phyloP scores from a whole-genome alignment of 208 protist genomes.

The Jaenimonas drosophilae region DNA sequence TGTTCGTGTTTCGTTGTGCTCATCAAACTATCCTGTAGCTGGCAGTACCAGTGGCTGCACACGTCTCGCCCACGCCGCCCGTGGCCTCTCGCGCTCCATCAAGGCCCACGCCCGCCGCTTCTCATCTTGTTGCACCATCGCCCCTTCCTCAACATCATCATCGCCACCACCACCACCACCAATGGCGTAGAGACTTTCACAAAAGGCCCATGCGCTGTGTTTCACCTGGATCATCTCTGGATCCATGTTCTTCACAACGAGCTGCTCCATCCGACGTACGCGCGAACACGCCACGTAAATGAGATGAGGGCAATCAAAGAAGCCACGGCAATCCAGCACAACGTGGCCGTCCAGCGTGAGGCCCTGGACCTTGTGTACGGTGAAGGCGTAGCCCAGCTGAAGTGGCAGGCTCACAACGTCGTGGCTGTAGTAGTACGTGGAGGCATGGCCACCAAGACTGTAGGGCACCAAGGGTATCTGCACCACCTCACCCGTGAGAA shows the following conservation, averaged over 20 bases:
- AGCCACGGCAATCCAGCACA: conserved; percentile 76
- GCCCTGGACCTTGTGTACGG: conserved; percentile 90
- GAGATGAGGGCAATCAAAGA: conserved; percentile 85
- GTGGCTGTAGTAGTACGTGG: conserved; percentile 78
- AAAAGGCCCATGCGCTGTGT: conserved; percentile 60
- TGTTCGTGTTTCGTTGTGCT: too few species aligned
- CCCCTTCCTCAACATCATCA: too few species aligned
- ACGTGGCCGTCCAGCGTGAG: conserved; percentile 76
- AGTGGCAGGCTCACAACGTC: conserved; percentile 70
- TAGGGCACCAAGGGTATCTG: conserved; percentile 64
- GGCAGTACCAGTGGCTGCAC: too few species aligned
- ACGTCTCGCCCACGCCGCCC: too few species aligned
- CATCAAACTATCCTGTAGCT: too few species aligned
- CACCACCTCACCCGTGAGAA: conserved; percentile 63
- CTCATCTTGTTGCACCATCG: too few species aligned
- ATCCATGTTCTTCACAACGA: conserved; percentile 66
- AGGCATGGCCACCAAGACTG: conserved; percentile 49
- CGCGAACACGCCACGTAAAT: conserved; percentile 87
- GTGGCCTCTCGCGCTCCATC: too few species aligned
- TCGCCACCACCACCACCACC: too few species aligned
- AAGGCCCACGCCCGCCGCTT: too few species aligned
- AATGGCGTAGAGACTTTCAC: conserved; percentile 19
- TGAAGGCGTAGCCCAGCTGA: conserved; percentile 87
- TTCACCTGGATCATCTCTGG: conserved; percentile 75
- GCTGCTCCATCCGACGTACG: conserved; percentile 69